Conservation (phyloP, 495 filamentous ascomycete genomes). For the Podospora sp. region DNA sequence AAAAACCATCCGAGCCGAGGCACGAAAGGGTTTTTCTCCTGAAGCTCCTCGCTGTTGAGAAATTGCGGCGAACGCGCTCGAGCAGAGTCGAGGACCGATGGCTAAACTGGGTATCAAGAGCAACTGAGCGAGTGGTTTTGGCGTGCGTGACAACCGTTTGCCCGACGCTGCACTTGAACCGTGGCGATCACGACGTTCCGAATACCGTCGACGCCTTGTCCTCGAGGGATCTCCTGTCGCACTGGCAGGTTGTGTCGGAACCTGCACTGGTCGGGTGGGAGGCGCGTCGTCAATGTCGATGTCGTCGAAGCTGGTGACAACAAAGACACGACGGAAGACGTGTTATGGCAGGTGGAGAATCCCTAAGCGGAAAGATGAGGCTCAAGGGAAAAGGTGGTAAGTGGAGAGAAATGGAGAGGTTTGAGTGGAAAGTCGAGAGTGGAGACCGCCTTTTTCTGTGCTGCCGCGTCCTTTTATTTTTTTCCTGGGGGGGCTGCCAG, state of each 20-base stretch:
- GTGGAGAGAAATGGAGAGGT: constrained; percentile 43
- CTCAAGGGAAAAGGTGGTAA: constrained; percentile 38
- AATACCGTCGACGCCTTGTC: background rate
- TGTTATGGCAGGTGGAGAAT: constrained; percentile 32
- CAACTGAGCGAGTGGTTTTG: constrained; percentile 12
- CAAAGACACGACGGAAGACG: constrained; percentile 9
- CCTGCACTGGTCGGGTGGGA: constrained; percentile 17
- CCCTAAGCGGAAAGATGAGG: constrained; percentile 41
- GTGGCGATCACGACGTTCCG: constrained; percentile 16
- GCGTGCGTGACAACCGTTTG: constrained; percentile 23
- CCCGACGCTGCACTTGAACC: constrained; percentile 18
- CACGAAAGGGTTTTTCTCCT: constrained; percentile 31
- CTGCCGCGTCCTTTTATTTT: constrained; percentile 35
- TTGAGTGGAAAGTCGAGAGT: constrained; percentile 39
- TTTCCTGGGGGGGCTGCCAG: constrained; percentile 33
- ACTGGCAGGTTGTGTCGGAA: background rate
- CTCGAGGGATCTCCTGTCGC: background rate
- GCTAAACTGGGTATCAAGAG: constrained; percentile 27
- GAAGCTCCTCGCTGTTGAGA: constrained; percentile 10
- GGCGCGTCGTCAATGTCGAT: constrained; percentile 12
- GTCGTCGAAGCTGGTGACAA: constrained; percentile 24
- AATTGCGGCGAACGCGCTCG: constrained; percentile 15
- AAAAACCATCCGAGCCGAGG: constrained; percentile 40
- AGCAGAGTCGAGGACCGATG: constrained; percentile 11
- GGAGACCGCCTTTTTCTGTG: constrained; percentile 36